phyloP scores from a whole-genome alignment of 2,329 filamentous ascomycete genomes.

The Fonsecaea pugnacius region DNA sequence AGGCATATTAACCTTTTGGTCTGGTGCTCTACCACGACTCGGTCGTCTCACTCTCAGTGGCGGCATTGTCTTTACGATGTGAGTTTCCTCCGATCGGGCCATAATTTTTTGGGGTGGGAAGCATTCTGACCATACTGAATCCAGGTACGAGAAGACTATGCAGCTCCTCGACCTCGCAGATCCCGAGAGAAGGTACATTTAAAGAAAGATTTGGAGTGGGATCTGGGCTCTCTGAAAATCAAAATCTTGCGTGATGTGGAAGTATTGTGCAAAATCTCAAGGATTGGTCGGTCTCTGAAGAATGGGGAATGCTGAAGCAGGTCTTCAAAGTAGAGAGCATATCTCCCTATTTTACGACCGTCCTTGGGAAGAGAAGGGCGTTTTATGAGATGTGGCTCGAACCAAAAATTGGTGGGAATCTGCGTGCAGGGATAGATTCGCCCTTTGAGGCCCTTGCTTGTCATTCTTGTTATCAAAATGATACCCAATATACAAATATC shows the following conservation, averaged over 20 bases:
- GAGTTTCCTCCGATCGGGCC: slow-evolving; percentile 40
- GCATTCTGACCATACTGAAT: slow-evolving; percentile 12
- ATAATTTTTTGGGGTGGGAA: background rate
- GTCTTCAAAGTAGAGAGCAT: background rate
- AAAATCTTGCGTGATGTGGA: background rate
- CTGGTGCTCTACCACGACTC: slow-evolving; percentile 83
- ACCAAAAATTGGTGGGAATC: background rate
- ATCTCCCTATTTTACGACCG: background rate
- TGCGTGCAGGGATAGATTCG: background rate
- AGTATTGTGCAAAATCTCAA: background rate
- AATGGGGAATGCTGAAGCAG: background rate
- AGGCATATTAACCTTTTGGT: slow-evolving; percentile 89
- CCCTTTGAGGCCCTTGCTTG: background rate
- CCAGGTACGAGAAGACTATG: slow-evolving; percentile 88
- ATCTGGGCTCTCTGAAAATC: background rate
- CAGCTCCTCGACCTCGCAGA: slow-evolving; percentile 80
- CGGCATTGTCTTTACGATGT: slow-evolving; percentile 96
- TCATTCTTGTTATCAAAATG: background rate
- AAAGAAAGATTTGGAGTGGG: background rate
- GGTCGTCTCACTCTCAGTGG: slow-evolving; percentile 86
- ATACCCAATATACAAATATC: background rate
- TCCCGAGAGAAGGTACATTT: slow-evolving; percentile 79
- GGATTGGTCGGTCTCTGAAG: background rate
- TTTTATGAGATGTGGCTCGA: background rate
- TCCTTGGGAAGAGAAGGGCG: background rate